Evolutionary conservation across 129 eudicot species (phyloP).

Genomic region (Saposhnikovia divaricata): DNA sequence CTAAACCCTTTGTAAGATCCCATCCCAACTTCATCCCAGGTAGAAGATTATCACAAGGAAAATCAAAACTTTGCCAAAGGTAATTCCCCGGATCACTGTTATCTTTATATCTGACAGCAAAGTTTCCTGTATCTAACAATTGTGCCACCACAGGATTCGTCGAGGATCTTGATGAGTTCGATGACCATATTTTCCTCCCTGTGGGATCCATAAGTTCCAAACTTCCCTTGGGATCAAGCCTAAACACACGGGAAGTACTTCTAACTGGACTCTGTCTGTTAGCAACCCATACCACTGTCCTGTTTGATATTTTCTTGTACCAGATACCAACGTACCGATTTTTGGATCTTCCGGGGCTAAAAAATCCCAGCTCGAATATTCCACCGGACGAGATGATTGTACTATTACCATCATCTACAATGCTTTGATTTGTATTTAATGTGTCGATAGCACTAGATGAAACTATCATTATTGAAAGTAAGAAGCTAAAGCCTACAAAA

Average conservation of each 20-base stretch:
- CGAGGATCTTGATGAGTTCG: slow-evolving; percentile 10
- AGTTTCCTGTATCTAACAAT: slow-evolving; percentile 23
- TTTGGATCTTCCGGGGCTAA: not conserved
- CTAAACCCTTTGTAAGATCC: slow-evolving; percentile 18
- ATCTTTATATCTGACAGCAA: slow-evolving; percentile 18
- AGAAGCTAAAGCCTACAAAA: not conserved
- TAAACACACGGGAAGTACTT: slow-evolving; percentile 15
- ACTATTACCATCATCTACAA: not conserved
- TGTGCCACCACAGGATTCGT: slow-evolving; percentile 11
- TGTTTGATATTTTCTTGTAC: slow-evolving; percentile 4
- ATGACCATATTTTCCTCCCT: slow-evolving; percentile 16
- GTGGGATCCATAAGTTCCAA: slow-evolving; percentile 2
- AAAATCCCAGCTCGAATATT: slow-evolving; percentile 2
- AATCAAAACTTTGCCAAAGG: slow-evolving; percentile 31
- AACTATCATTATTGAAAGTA: not conserved
- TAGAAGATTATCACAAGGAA: slow-evolving; percentile 18
- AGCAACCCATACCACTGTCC: slow-evolving; percentile 27
- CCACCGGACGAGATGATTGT: not conserved
- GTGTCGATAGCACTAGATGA: not conserved
- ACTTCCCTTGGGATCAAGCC: slow-evolving; percentile 7
- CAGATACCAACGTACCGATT: not conserved
- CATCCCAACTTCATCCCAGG: slow-evolving; percentile 29
- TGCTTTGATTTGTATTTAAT: not conserved
- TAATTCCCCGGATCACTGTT: not conserved
- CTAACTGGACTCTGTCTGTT: slow-evolving; percentile 22